These are phyloP conservation scores for Anaeramoeba ignava DNA, from an alignment of 78 protist genomes.

Conservation along the genomic window DNA sequence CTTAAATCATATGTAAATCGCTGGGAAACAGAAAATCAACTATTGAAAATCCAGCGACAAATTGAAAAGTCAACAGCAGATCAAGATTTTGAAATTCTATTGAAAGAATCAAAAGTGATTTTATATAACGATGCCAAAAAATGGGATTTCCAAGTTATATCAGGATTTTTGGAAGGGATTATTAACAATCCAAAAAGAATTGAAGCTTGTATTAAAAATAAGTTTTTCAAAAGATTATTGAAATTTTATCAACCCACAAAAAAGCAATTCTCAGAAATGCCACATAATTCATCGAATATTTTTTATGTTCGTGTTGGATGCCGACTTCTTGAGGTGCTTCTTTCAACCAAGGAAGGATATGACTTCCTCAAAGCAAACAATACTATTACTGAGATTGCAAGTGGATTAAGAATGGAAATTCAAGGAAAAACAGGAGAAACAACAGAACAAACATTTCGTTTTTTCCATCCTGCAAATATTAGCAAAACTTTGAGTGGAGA, in stretches of 20 bases:
- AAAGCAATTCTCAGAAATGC: background rate
- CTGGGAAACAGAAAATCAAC: too few relatives aligned
- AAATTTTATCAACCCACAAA: background rate
- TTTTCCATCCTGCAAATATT: background rate
- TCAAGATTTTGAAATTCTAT: background rate
- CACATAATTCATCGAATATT: background rate
- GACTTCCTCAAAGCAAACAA: background rate
- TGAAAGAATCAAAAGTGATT: slow-evolving; percentile 1
- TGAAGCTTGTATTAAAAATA: background rate
- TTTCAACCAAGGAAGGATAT: background rate
- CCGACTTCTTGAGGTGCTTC: background rate
- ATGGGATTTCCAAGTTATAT: background rate
- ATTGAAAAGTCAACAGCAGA: background rate
- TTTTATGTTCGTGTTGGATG: background rate
- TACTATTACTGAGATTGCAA: background rate
- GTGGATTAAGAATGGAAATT: background rate
- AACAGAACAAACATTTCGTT: background rate
- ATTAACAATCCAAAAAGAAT: background rate
- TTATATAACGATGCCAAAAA: background rate
- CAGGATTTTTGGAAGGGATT: background rate
- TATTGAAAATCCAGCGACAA: too few relatives aligned
- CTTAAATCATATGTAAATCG: too few relatives aligned
- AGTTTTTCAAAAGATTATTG: background rate
- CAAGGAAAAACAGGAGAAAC: background rate
- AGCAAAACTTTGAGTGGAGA: background rate